phyloP scores from a whole-genome alignment of 495 filamentous ascomycete genomes.

The Neurospora cerealis region DNA sequence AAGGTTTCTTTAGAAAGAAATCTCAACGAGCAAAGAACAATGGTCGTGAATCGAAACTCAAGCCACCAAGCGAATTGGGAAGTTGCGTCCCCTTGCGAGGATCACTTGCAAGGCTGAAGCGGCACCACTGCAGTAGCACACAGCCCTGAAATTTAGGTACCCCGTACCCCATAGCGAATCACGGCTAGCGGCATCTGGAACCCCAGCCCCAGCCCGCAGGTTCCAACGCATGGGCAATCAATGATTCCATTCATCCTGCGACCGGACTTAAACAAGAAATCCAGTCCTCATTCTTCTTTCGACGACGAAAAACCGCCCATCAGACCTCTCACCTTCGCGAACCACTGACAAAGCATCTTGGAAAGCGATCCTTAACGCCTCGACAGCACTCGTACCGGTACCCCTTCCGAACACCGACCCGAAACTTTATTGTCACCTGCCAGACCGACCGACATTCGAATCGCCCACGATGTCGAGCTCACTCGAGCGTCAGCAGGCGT shows the following conservation, averaged over 20 bases:
- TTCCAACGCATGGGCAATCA: background rate
- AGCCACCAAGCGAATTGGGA: background rate
- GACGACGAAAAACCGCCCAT: background rate
- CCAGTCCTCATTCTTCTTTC: background rate
- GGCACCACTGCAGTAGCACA: background rate
- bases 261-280: background rate
- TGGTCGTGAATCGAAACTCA: background rate
- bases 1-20: background rate
- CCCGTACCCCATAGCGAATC: background rate
- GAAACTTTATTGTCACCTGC: background rate
- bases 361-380: background rate
- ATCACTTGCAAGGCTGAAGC: background rate
- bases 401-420: background rate
- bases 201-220: background rate
- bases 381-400: background rate
- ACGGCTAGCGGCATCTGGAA: background rate
- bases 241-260: background rate
- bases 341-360: background rate
- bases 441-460: background rate
- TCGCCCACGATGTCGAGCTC: conserved; percentile 36
- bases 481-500: conserved; percentile 38
- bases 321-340: background rate
- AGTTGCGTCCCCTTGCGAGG: background rate
- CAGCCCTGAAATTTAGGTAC: background rate
- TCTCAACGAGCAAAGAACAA: background rate